These are phyloP conservation scores for Saposhnikovia divaricata DNA, from an alignment of 129 eudicot genomes.

Conservation along the genomic window DNA sequence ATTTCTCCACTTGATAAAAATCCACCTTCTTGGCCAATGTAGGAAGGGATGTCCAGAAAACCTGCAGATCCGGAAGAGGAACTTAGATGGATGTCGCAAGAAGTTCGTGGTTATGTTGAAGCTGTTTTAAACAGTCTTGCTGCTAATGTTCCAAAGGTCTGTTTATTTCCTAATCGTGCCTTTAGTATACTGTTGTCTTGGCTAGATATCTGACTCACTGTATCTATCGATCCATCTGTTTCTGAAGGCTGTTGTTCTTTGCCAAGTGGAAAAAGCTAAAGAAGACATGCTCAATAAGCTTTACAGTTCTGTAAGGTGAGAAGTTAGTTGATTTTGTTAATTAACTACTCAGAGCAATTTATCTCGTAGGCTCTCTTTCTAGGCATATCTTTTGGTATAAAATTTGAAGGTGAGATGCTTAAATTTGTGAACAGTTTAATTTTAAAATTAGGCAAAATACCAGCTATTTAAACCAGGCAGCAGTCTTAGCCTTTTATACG, in stretches of 20 bases:
- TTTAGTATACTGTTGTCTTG: background rate
- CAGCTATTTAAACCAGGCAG: background rate
- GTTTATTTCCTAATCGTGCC: background rate
- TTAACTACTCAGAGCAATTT: background rate
- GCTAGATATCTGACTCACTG: background rate
- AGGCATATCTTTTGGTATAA: background rate
- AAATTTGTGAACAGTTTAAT: background rate
- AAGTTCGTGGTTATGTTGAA: constrained; percentile 99
- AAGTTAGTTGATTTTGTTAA: background rate
- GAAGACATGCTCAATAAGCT: constrained; percentile 98
- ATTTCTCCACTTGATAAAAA: background rate
- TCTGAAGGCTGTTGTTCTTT: constrained; percentile 94
- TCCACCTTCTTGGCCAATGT: constrained; percentile 7
- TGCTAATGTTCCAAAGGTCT: constrained; percentile 96
- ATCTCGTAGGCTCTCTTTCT: background rate
- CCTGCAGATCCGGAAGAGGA: constrained; percentile 99
- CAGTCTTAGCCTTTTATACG: background rate
- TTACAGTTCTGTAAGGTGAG: constrained; percentile 94
- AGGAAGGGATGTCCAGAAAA: constrained; percentile 93
- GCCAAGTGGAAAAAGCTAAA: constrained; percentile 99
- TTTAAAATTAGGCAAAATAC: background rate
- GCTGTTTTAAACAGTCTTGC: constrained; percentile 99
- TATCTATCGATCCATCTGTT: constrained; percentile 10
- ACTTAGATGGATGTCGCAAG: constrained; percentile 99
- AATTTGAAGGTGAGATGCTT: background rate